Percentiles rank a stretch among this genome's conserved stretches.
Conservation (phyloP, 2,329 filamentous ascomycete species). For the Paramyrothecium sp. region DNA sequence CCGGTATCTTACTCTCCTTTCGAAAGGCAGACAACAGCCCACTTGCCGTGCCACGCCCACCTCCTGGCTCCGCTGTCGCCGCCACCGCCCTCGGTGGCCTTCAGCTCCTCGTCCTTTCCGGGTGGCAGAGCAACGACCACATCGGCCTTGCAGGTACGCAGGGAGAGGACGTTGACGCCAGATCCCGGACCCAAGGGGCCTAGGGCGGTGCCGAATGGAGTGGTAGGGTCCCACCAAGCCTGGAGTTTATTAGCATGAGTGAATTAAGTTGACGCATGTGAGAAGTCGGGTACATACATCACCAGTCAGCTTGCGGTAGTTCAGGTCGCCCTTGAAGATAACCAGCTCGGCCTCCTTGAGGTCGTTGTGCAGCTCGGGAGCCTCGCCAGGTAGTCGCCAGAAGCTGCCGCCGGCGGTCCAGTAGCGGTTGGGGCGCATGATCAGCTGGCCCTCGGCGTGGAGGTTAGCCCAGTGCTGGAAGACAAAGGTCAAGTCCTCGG, state of each 20-base stretch:
- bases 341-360: conserved; percentile 82
- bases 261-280: background rate
- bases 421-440: conserved; percentile 81
- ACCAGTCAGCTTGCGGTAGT: conserved; percentile 88
- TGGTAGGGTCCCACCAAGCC: conserved; percentile 76
- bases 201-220: conserved; percentile 79
- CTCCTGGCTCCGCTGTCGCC: conserved; percentile 70
- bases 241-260: conserved; percentile 14
- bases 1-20: conserved; percentile 23
- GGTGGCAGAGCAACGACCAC: conserved; percentile 84
- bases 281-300: conserved; percentile 60
- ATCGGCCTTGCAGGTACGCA: conserved; percentile 95
- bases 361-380: conserved; percentile 69
- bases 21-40: conserved; percentile 74
- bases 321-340: conserved; percentile 95
- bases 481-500: conserved; percentile 67
- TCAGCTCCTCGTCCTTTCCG: conserved; percentile 81
- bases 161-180: conserved; percentile 78
- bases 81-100: conserved; percentile 64
- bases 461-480: conserved; percentile 79
- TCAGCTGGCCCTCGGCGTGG: conserved; percentile 80
- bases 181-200: conserved; percentile 81
- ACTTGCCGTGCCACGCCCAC: conserved; percentile 97
- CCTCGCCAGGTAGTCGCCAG: conserved; percentile 77
- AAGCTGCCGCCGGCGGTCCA: conserved; percentile 89